These are phyloP conservation scores for Tylopilus balloui DNA, from an alignment of 768 basidiomycete species.

Conservation along the genomic window DNA sequence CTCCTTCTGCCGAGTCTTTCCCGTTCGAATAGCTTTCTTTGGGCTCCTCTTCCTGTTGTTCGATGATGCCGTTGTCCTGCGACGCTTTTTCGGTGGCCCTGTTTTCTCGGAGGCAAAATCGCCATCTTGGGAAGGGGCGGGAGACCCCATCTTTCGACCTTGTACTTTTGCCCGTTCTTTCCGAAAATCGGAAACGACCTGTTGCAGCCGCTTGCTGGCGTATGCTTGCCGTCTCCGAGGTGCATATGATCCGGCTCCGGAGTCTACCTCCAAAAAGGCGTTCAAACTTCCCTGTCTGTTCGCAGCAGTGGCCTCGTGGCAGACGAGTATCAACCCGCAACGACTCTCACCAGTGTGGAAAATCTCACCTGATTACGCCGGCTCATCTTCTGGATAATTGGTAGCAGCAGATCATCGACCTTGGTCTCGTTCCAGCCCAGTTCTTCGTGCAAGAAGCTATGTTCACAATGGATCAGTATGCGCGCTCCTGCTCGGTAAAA, in stretches of 20 bases:
- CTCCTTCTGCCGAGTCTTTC: slow-evolving; percentile 4
- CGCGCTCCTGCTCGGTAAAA: slow-evolving; percentile 3
- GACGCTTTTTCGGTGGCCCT: slow-evolving; percentile 32
- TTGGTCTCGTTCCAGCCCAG: slow-evolving; percentile 78
- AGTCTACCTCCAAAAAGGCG: slow-evolving; percentile 67
- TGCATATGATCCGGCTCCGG: slow-evolving; percentile 64
- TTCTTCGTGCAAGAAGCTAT: slow-evolving; percentile 70
- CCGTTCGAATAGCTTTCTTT: slow-evolving; percentile 1
- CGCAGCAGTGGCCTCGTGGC: slow-evolving; percentile 48
- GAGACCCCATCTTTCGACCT: slow-evolving; percentile 13
- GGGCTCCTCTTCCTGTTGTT: slow-evolving; percentile 5
- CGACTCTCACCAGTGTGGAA: background rate
- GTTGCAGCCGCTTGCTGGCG: slow-evolving; percentile 79
- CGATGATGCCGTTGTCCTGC: slow-evolving; percentile 17
- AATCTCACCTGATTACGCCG: slow-evolving; percentile 65
- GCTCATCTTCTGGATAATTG: slow-evolving; percentile 86
- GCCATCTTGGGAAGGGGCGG: slow-evolving; percentile 23
- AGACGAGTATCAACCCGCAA: background rate
- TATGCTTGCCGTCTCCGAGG: slow-evolving; percentile 82
- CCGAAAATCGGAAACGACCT: slow-evolving; percentile 79
- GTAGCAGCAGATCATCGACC: slow-evolving; percentile 86
- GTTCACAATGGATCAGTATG: slow-evolving; percentile 10
- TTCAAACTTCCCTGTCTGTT: slow-evolving; percentile 78
- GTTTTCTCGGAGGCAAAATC: slow-evolving; percentile 26
- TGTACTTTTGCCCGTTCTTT: slow-evolving; percentile 36